phyloP scores from a whole-genome alignment of 2,329 filamentous ascomycete genomes.

The Septoria linicola region DNA sequence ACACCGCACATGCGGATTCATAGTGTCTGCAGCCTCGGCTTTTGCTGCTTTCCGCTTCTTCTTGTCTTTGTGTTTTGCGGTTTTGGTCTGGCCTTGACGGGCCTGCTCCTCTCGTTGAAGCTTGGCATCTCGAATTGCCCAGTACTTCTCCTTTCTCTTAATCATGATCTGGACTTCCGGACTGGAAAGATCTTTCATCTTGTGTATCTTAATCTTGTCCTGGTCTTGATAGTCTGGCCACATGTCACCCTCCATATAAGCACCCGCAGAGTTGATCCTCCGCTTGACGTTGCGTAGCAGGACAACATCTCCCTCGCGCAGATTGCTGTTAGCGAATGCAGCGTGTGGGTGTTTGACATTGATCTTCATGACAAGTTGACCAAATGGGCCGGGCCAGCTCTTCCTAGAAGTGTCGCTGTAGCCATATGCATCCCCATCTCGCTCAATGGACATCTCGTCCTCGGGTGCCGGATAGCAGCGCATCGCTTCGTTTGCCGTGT shows the following conservation, averaged over 20 bases:
- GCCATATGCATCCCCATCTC: slow-evolving; percentile 35
- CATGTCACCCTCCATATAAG: slow-evolving; percentile 66
- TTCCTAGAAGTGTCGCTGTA: slow-evolving; percentile 36
- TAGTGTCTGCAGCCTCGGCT: background rate
- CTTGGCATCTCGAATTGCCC: slow-evolving; percentile 37
- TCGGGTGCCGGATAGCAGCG: slow-evolving; percentile 53
- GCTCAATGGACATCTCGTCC: slow-evolving; percentile 32
- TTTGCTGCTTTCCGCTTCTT: slow-evolving; percentile 43
- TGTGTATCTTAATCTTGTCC: slow-evolving; percentile 58
- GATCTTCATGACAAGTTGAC: slow-evolving; percentile 68
- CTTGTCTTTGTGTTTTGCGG: slow-evolving; percentile 31
- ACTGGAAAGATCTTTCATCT: slow-evolving; percentile 43
- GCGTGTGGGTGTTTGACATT: slow-evolving; percentile 70
- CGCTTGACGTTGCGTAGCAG: slow-evolving; percentile 70
- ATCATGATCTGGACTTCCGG: slow-evolving; percentile 58
- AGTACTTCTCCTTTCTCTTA: slow-evolving; percentile 64
- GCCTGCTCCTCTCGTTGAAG: slow-evolving; percentile 14
- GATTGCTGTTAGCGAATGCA: slow-evolving; percentile 53
- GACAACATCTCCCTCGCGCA: slow-evolving; percentile 63
- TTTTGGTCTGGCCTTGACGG: slow-evolving; percentile 18
- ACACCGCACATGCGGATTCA: slow-evolving; percentile 41
- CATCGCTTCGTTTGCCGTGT: slow-evolving; percentile 68
- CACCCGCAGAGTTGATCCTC: slow-evolving; percentile 49
- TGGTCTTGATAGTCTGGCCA: slow-evolving; percentile 58
- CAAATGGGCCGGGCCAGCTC: slow-evolving; percentile 73